A percentile compares a stretch with the other conserved stretches of the same genome.
phyloP scores from a whole-genome alignment of 2,329 filamentous ascomycete genomes.

The Incumbomyces lentus region DNA sequence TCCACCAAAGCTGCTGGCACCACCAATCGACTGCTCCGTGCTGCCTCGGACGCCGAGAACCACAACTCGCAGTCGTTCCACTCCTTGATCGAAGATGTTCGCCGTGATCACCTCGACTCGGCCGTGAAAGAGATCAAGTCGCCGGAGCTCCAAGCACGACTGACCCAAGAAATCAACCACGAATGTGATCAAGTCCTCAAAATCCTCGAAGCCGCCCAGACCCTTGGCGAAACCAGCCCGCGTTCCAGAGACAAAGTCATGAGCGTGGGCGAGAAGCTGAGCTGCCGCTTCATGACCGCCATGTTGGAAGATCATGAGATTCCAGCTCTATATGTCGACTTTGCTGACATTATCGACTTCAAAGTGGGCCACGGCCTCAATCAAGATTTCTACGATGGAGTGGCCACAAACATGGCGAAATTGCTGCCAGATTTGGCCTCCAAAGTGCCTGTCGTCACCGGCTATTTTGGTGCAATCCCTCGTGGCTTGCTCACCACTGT shows the following conservation, averaged over 20 bases:
- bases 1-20: constrained; percentile 92
- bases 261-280: constrained; percentile 91
- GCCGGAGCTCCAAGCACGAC: constrained; percentile 44
- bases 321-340: constrained; percentile 79
- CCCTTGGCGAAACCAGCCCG: constrained; percentile 59
- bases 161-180: constrained; percentile 57
- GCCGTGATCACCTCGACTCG: constrained; percentile 67
- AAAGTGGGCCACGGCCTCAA: constrained; percentile 49
- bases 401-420: constrained; percentile 50
- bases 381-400: constrained; percentile 58
- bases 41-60: constrained; percentile 40
- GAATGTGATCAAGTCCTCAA: constrained; percentile 76
- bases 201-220: constrained; percentile 56
- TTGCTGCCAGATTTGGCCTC: constrained; percentile 56
- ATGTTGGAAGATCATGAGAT: constrained; percentile 71
- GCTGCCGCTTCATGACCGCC: constrained; percentile 81
- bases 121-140: constrained; percentile 54
- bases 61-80: constrained; percentile 49
- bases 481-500: constrained; percentile 85
- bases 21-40: constrained; percentile 60
- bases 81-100: constrained; percentile 68
- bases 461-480: constrained; percentile 89
- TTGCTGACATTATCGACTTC: constrained; percentile 70
- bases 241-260: constrained; percentile 79
- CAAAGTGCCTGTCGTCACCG: constrained; percentile 70